Evolutionary conservation across 345 rosid genomes (phyloP).

Genomic region (Hirschfeldia incana): DNA sequence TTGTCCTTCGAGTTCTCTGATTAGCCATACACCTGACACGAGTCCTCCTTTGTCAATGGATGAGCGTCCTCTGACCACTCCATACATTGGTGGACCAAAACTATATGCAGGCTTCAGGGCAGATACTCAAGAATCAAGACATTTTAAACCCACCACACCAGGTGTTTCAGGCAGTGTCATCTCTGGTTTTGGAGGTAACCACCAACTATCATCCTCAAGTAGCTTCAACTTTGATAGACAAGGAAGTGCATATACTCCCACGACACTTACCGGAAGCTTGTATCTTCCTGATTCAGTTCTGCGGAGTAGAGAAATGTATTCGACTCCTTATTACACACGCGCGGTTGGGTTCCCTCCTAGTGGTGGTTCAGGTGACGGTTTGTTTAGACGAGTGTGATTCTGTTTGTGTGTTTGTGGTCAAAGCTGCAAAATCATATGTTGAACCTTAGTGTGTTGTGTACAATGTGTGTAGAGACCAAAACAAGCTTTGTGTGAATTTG

Average conservation of each 20-base stretch:
- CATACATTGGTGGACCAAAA: conserved; percentile 38
- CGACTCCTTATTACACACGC: conserved; percentile 35
- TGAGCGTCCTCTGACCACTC: conserved; percentile 36
- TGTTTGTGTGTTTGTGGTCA: conserved; percentile 10
- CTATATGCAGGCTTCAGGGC: conserved; percentile 37
- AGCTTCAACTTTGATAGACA: conserved; percentile 37
- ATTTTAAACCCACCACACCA: conserved; percentile 14
- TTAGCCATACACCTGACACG: conserved; percentile 42
- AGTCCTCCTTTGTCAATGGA: neutral
- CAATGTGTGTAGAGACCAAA: conserved; percentile 9
- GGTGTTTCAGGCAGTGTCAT: conserved; percentile 34
- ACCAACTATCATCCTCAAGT: conserved; percentile 29
- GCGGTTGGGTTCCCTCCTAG: conserved; percentile 43
- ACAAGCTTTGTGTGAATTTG: conserved; percentile 13
- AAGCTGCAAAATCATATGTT: neutral
- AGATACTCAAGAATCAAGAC: conserved; percentile 38
- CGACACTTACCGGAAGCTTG: conserved; percentile 39
- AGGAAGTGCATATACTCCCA: conserved; percentile 36
- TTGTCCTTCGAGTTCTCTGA: conserved; percentile 40
- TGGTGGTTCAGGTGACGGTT: conserved; percentile 37
- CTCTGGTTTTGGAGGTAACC: conserved; percentile 26
- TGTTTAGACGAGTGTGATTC: conserved; percentile 27
- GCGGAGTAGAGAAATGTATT: conserved; percentile 21
- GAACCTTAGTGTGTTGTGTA: conserved; percentile 13
- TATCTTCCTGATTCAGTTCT: conserved; percentile 36